phyloP scores from a whole-genome alignment of 2,329 filamentous ascomycete genomes.

The Claviceps maximensis region DNA sequence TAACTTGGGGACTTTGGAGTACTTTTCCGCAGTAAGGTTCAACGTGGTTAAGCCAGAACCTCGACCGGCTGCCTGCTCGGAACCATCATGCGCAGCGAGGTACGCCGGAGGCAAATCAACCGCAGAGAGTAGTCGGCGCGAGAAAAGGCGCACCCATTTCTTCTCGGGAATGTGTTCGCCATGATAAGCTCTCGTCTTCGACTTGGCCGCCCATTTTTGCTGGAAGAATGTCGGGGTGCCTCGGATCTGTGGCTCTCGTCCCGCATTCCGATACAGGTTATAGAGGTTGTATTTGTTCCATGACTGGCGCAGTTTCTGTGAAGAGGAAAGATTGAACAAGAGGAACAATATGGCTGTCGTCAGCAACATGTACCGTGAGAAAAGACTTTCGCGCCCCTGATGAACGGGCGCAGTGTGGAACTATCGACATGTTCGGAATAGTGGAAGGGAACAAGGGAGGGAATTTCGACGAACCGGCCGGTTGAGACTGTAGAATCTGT shows the following conservation, averaged over 20 bases:
- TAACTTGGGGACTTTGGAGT: conserved; percentile 17
- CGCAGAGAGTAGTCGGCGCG: conserved; percentile 64
- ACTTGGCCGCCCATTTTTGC: conserved; percentile 94
- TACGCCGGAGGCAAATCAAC: conserved; percentile 73
- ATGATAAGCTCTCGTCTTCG: conserved; percentile 73
- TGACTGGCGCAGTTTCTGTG: conserved; percentile 81
- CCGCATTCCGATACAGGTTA: conserved; percentile 49
- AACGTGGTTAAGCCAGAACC: conserved; percentile 51
- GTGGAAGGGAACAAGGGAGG: not conserved
- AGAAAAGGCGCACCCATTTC: conserved; percentile 91
- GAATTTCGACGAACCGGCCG: conserved; percentile 40
- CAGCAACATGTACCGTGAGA: not conserved
- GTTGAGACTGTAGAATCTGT: conserved; percentile 53
- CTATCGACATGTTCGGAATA: not conserved
- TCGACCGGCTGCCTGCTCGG: conserved; percentile 68
- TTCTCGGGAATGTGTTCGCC: conserved; percentile 88
- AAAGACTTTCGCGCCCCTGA: not conserved
- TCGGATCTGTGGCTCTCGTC: conserved; percentile 17
- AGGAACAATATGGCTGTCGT: not conserved
- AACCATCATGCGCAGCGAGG: conserved; percentile 70
- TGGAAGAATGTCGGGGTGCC: conserved; percentile 69
- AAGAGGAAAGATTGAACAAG: not conserved
- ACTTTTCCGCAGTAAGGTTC: conserved; percentile 20
- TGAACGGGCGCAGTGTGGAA: not conserved
- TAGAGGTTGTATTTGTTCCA: conserved; percentile 98